Percentiles rank a stretch among this genome's conserved stretches.
Conservation (phyloP, 352 stramenopile genomes). For the Pythium folliculosum region DNA sequence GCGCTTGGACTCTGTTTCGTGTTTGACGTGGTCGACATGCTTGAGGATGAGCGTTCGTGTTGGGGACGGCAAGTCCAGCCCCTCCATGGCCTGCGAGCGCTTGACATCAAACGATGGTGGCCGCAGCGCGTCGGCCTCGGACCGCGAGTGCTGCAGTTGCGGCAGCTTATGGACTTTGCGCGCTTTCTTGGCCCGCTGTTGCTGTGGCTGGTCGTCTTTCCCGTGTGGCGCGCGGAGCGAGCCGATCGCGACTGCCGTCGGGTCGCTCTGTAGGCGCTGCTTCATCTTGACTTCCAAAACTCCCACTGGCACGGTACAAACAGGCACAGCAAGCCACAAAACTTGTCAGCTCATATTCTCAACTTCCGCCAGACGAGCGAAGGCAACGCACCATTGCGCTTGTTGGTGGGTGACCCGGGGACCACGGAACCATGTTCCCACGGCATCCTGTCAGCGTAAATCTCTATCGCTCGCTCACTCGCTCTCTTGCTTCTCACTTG, state of each 20-base stretch:
- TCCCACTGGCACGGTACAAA: constrained; percentile 31
- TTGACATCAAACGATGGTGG: constrained; percentile 46
- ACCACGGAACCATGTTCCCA: constrained; percentile 34
- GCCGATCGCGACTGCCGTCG: constrained; percentile 50
- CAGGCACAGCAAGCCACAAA: background rate
- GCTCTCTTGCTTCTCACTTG: background rate
- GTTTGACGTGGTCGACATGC: constrained; percentile 54
- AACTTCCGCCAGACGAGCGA: background rate
- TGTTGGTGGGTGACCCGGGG: constrained; percentile 35
- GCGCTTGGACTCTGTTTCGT: constrained; percentile 33
- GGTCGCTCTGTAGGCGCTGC: constrained; percentile 53
- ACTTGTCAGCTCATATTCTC: background rate
- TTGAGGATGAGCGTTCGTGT: constrained; percentile 58
- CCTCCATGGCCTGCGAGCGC: constrained; percentile 53
- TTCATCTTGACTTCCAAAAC: constrained; percentile 75
- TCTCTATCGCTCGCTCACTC: background rate
- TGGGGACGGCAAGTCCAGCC: constrained; percentile 52
- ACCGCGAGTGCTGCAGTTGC: constrained; percentile 24
- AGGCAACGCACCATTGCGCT: constrained; percentile 51
- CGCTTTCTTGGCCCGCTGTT: constrained; percentile 38
- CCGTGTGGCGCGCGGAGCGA: constrained; percentile 27
- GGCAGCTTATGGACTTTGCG: constrained; percentile 45
- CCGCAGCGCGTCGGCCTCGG: constrained; percentile 22
- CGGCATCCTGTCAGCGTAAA: constrained; percentile 27
- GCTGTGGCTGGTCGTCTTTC: background rate